phyloP scores from a whole-genome alignment of 2,329 filamentous ascomycete species.

The Leptographium galeiforme region DNA sequence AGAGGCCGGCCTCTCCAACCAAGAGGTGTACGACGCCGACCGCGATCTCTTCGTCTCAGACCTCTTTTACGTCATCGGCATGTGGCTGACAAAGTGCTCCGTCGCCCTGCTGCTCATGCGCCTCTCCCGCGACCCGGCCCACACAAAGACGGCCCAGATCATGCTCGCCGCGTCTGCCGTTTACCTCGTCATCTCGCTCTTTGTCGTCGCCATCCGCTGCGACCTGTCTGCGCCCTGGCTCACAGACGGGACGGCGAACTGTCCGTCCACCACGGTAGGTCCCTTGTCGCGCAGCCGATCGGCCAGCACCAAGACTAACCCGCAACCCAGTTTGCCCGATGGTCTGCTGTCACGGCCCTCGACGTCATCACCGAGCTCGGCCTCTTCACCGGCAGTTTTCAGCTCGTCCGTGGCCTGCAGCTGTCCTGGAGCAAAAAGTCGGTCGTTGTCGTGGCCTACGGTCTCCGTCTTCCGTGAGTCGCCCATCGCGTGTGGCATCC shows the following conservation, averaged over 20 bases:
- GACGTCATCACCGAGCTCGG: slow-evolving; percentile 25
- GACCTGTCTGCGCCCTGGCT: slow-evolving; percentile 23
- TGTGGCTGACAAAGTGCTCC: slow-evolving; percentile 29
- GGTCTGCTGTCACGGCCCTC: slow-evolving; percentile 23
- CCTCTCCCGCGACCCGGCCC: slow-evolving; percentile 26
- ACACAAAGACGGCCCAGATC: slow-evolving; percentile 21
- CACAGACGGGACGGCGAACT: slow-evolving; percentile 15
- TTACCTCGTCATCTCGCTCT: slow-evolving; percentile 24
- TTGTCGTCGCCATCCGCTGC: slow-evolving; percentile 27
- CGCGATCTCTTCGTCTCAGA: slow-evolving; percentile 22
- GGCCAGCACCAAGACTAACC: too few relatives aligned
- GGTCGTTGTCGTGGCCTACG: slow-evolving; percentile 25
- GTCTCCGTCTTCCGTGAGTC: slow-evolving; percentile 17
- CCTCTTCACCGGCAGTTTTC: slow-evolving; percentile 22
- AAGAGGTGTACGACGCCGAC: slow-evolving; percentile 17
- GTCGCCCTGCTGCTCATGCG: slow-evolving; percentile 28
- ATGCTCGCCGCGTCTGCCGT: slow-evolving; percentile 22
- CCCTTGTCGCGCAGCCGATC: neutral
- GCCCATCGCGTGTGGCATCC: slow-evolving; percentile 5
- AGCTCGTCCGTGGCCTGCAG: slow-evolving; percentile 24
- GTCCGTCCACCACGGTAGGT: slow-evolving; percentile 18
- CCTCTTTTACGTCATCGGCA: slow-evolving; percentile 25
- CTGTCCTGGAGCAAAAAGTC: slow-evolving; percentile 23
- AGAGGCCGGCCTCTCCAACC: slow-evolving; percentile 8
- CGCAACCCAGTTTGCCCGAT: slow-evolving; percentile 19